phyloP scores from a whole-genome alignment of 1,139 yeast species.

The Candida labiduridarum region DNA sequence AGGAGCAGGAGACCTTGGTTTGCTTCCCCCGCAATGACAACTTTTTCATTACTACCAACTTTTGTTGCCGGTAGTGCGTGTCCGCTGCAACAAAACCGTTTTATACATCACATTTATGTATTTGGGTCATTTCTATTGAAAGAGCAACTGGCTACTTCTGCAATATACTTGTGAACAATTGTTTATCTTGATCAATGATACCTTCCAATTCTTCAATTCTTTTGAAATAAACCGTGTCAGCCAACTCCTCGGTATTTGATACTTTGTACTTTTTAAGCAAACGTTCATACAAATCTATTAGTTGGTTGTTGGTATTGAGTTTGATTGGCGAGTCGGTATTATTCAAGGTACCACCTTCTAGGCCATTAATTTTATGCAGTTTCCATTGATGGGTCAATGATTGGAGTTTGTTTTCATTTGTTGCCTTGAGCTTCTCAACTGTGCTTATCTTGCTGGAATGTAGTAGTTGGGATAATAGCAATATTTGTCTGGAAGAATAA shows the following conservation, averaged over 20 bases:
- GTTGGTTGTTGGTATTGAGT: conserved; percentile 16
- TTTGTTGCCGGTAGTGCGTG: background rate
- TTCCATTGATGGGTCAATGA: conserved; percentile 18
- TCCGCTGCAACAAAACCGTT: background rate
- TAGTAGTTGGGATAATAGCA: conserved; percentile 22
- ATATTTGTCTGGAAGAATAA: conserved; percentile 20
- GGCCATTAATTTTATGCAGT: conserved; percentile 15
- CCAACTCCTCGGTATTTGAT: conserved; percentile 22
- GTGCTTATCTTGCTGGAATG: conserved; percentile 20
- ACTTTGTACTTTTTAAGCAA: conserved; percentile 17
- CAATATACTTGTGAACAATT: conserved; percentile 12
- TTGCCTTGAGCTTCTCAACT: conserved; percentile 13
- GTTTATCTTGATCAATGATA: conserved; percentile 15
- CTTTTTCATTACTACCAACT: no score
- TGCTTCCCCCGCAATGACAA: conserved; percentile 1
- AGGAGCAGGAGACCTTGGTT: background rate
- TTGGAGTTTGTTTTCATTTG: conserved; percentile 12
- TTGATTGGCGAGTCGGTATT: conserved; percentile 10
- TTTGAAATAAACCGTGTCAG: conserved; percentile 21
- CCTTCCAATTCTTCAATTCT: conserved; percentile 21
- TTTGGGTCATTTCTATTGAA: background rate
- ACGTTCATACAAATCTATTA: conserved; percentile 19
- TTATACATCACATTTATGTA: background rate
- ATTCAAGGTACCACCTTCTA: conserved; percentile 2
- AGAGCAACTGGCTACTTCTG: background rate